phyloP scores from a whole-genome alignment of 495 filamentous ascomycete genomes.

The Saxophila tyrrhenica region DNA sequence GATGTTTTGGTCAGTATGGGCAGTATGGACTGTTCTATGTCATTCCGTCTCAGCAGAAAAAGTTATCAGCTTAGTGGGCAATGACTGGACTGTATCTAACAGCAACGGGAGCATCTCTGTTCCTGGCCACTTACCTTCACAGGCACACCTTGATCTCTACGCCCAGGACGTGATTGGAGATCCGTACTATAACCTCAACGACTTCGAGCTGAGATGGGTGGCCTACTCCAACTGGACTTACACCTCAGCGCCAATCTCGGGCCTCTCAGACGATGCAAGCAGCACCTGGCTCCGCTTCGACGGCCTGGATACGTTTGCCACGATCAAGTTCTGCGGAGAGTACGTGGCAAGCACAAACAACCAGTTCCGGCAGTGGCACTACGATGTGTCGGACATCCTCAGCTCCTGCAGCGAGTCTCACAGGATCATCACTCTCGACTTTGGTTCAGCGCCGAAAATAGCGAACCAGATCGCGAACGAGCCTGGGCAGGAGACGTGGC shows the following conservation, averaged over 20 bases:
- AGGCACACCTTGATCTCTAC: conserved; percentile 51
- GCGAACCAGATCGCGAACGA: conserved; percentile 43
- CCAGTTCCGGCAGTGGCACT: conserved; percentile 33
- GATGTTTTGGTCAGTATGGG: neutral
- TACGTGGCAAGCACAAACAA: conserved; percentile 55
- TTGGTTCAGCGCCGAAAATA: conserved; percentile 45
- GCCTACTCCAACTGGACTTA: conserved; percentile 53
- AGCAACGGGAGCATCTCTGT: conserved; percentile 25
- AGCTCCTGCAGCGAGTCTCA: conserved; percentile 31
- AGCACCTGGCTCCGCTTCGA: conserved; percentile 40
- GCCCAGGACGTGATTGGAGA: conserved; percentile 32
- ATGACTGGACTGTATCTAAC: conserved; percentile 10
- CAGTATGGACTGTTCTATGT: neutral
- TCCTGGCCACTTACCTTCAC: conserved; percentile 49
- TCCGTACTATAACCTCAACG: conserved; percentile 42
- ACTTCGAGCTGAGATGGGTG: conserved; percentile 35
- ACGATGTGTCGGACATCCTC: conserved; percentile 16
- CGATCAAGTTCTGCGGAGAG: conserved; percentile 48
- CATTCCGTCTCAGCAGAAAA: conserved; percentile 1
- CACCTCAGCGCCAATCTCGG: conserved; percentile 38
- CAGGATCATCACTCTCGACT: conserved; percentile 40
- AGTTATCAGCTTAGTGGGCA: conserved; percentile 6
- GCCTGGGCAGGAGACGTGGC: conserved; percentile 32
- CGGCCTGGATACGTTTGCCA: conserved; percentile 55
- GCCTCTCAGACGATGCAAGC: conserved; percentile 30